A percentile compares a stretch with the other conserved stretches of the same genome.
Conservation (phyloP, 2,329 filamentous ascomycete genomes). For the Thelonectria rubi region DNA sequence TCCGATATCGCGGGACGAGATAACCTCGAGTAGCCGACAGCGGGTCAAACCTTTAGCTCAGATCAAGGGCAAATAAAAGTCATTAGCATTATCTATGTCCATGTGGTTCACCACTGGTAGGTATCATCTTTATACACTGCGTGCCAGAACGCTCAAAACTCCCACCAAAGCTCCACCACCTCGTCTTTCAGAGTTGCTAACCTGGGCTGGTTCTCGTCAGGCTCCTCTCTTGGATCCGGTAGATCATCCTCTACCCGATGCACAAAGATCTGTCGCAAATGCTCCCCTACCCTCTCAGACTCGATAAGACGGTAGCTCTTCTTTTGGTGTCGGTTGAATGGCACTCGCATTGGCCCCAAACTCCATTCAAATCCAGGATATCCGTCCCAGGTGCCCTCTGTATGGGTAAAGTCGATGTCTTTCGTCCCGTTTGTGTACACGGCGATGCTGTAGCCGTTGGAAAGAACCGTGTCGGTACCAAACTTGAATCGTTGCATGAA, state of each 20-base stretch:
- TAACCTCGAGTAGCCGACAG: constrained; percentile 17
- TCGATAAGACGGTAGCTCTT: constrained; percentile 61
- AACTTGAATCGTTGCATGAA: constrained; percentile 66
- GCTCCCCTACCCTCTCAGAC: constrained; percentile 52
- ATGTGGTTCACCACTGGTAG: constrained; percentile 33
- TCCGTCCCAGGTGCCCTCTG: constrained; percentile 64
- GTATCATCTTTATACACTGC: constrained; percentile 38
- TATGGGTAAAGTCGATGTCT: constrained; percentile 53
- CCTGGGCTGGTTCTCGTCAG: constrained; percentile 21
- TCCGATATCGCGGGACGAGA: constrained; percentile 24
- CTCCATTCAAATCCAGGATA: constrained; percentile 61
- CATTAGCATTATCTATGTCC: constrained; percentile 40
- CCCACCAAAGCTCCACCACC: constrained; percentile 61
- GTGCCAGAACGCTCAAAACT: constrained; percentile 32
- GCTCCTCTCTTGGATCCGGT: constrained; percentile 41
- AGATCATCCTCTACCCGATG: constrained; percentile 50
- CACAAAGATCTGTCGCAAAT: constrained; percentile 65
- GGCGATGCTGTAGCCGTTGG: constrained; percentile 67
- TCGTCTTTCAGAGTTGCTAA: constrained; percentile 49
- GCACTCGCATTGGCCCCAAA: constrained; percentile 60
- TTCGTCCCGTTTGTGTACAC: constrained; percentile 55
- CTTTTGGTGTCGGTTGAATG: constrained; percentile 53
- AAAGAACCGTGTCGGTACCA: constrained; percentile 57
- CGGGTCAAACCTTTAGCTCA: constrained; percentile 1
- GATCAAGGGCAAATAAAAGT: constrained; percentile 21